A percentile compares a stretch with the other conserved stretches of the same genome.
Evolutionary conservation across 73 alveolate genomes (phyloP).

Genomic region (Symbiodinium natans): DNA sequence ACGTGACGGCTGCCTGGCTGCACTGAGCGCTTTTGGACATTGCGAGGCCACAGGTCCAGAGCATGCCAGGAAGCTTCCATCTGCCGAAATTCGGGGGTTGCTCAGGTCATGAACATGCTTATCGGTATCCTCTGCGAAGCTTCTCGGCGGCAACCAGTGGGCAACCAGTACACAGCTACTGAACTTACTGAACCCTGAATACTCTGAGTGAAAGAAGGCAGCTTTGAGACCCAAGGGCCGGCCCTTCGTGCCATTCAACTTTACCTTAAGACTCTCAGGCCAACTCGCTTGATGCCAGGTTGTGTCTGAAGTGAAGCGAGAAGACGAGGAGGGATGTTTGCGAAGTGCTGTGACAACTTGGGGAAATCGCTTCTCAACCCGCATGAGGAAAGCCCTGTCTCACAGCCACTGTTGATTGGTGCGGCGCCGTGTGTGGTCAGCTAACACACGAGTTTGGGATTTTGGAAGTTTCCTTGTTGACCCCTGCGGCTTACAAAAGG

Average conservation of each 20-base stretch:
- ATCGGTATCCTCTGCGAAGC: slow-evolving; percentile 77
- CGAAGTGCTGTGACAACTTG: not conserved
- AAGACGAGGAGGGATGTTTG: slow-evolving; percentile 31
- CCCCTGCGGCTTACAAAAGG: too few relatives aligned
- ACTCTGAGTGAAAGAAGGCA: too few relatives aligned
- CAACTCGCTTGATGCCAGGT: not conserved
- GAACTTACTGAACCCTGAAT: too few relatives aligned
- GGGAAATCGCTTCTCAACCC: too few relatives aligned
- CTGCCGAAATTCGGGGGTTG: not conserved
- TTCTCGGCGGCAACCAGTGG: not conserved
- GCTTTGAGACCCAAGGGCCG: too few relatives aligned
- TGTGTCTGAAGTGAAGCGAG: slow-evolving; percentile 78
- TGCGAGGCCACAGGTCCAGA: not conserved
- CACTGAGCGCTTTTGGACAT: not conserved
- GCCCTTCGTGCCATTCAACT: too few relatives aligned
- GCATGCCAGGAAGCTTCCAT: not conserved
- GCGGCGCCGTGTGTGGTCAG: too few relatives aligned
- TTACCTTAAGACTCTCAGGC: not conserved
- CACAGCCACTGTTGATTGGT: not conserved
- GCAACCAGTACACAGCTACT: not conserved
- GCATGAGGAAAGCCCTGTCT: too few relatives aligned
- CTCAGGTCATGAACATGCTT: slow-evolving; percentile 81
- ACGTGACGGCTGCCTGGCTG: slow-evolving; percentile 19
- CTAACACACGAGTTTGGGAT: not conserved
- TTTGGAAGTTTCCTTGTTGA: too few relatives aligned